Percentiles rank a stretch among this genome's conserved stretches.
Evolutionary conservation across 805 yeast genomes (phyloP).

Genomic region (Ogataea methanolica): DNA sequence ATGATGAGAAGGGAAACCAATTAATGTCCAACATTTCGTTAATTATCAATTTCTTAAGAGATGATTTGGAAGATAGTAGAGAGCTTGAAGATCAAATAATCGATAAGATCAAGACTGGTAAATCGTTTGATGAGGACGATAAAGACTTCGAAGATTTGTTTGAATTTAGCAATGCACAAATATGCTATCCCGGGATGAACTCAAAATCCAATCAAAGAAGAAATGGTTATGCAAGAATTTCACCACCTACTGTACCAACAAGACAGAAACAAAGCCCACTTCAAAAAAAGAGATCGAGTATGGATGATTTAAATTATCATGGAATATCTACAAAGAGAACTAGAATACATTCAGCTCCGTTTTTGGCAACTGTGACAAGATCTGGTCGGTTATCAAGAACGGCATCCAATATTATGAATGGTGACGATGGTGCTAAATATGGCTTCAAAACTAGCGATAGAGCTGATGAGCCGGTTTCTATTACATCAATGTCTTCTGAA

Average conservation of each 20-base stretch:
- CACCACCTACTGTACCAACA: no score
- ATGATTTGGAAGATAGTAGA: constrained; percentile 62
- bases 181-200: constrained; percentile 26
- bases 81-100: constrained; percentile 53
- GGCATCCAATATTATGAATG: background rate
- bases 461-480: constrained; percentile 6
- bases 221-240: background rate
- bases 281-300: no score
- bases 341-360: no score
- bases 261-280: no score
- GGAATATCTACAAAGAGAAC: no score
- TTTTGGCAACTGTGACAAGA: no score
- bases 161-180: constrained; percentile 2
- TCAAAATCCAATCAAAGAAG: background rate
- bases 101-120: constrained; percentile 37
- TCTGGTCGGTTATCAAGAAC: background rate
- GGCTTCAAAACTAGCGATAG: constrained; percentile 6
- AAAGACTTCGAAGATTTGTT: constrained; percentile 5
- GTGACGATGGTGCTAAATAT: constrained; percentile 8
- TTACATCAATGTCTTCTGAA: background rate
- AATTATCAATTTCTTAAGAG: constrained; percentile 56
- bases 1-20: constrained; percentile 23
- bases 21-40: constrained; percentile 48
- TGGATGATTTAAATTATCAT: no score
- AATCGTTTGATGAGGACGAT: constrained; percentile 15